Conservation (phyloP, 495 filamentous ascomycete species). For the Penicillium canariense region DNA sequence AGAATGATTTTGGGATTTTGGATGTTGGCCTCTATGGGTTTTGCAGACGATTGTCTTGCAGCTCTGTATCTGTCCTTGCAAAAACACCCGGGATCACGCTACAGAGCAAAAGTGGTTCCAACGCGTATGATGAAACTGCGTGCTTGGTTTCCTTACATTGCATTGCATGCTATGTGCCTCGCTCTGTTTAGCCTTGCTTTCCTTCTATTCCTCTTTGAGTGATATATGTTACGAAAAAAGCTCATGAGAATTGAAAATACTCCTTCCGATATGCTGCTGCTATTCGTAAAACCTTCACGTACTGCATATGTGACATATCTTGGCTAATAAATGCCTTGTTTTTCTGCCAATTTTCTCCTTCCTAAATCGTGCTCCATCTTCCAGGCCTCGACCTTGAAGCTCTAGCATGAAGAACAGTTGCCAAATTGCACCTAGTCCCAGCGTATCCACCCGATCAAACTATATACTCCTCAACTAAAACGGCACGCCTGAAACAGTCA, state of each 20-base stretch:
- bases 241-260: constrained; percentile 43
- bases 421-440: too few relatives aligned
- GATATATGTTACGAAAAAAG: constrained; percentile 45
- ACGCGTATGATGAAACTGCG: constrained; percentile 33
- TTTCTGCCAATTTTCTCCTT: too few relatives aligned
- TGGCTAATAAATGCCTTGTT: too few relatives aligned
- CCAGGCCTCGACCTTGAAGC: too few relatives aligned
- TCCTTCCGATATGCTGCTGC: neutral
- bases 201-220: constrained; percentile 42
- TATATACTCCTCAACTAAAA: too few relatives aligned
- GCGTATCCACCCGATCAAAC: too few relatives aligned
- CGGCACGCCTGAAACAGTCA: too few relatives aligned
- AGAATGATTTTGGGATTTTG: constrained; percentile 21
- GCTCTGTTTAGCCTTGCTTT: constrained; percentile 42
- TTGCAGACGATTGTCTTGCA: constrained; percentile 8
- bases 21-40: constrained; percentile 16
- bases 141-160: constrained; percentile 27
- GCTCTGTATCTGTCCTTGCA: constrained; percentile 24
- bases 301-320: too few relatives aligned
- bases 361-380: too few relatives aligned
- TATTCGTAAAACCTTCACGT: neutral
- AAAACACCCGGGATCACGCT: constrained; percentile 18
- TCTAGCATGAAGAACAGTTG: too few relatives aligned
- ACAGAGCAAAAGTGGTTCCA: constrained; percentile 37
- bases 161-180: constrained; percentile 29